Base-by-base conservation (phyloP, 495 filamentous ascomycete species). In the Bombardia bombarda region DNA sequence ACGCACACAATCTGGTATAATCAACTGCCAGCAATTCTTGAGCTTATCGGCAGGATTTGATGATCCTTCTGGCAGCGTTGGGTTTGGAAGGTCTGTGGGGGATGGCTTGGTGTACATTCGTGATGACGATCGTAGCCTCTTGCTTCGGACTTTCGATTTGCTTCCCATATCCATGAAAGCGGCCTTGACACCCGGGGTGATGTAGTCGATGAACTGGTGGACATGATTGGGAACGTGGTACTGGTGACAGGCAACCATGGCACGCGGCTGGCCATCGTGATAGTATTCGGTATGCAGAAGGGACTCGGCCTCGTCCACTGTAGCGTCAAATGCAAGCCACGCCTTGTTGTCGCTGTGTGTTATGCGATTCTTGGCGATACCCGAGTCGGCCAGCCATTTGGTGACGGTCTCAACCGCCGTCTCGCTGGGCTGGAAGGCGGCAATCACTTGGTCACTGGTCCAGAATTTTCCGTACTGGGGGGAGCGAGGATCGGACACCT, bases 201-300 rank as follows among this genome's bases (percentile, higher is more conserved):
- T 63, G 41, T 72, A 74, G 59, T 81, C 77, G 28, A 80, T 58
- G 45, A 79, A 72, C 7, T 58, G 49, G 19, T 66, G 60, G 16
- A 79, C 43, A 31, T 70, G 62, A 9, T 62, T 45, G 3, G 77
- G 76, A 12, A 80, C 53, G 37, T 74, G 69, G 45, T 79, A 79
- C 18, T 47, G 19, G 16, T 58, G 43, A 18, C 43, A 44, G 17
- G 46, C 50, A 19, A 55, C 42, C 23, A 50, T 36, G 26, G 10
- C 43, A 19, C 38, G 30, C 1, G 49, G 51, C 9, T 48, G 43
- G 18, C 21, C 20, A 47, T 78, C 68, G 45, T 72, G 56, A 42
- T 72, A 68, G 50, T 76, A 83, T 32, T 77, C 61, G 1, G 78
- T 69, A 26, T 63, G 56, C 35, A 82, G 65, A 0, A 80, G 58